Evolutionary conservation across 257 asterid species (phyloP).

Genomic region (Mentha longifolia): DNA sequence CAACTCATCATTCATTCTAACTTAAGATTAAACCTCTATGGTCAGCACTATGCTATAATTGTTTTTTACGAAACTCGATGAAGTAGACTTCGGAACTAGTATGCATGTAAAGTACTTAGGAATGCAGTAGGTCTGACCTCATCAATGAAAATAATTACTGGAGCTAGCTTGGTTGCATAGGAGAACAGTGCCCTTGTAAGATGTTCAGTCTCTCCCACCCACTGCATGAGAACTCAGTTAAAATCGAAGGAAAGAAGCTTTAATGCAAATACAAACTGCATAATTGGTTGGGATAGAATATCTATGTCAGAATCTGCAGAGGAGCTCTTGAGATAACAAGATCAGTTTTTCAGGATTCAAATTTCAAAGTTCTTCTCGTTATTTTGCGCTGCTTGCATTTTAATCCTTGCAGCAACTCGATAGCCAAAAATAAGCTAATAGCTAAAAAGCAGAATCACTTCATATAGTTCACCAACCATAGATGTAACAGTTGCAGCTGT

Average conservation of each 20-base stretch:
- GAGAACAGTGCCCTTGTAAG: conserved; percentile 3
- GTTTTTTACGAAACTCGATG: background rate
- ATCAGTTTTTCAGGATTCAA: no score
- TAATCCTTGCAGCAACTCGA: no score
- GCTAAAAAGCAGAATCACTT: conserved; percentile 16
- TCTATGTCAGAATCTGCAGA: no score
- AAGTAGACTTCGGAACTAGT: background rate
- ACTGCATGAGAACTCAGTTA: background rate
- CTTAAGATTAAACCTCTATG: no score
- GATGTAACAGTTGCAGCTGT: no score
- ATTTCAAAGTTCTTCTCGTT: no score
- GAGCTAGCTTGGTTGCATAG: background rate
- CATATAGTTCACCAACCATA: conserved; percentile 58
- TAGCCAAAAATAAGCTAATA: no score
- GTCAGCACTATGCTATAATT: no score
- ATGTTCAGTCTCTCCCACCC: background rate
- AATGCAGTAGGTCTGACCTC: conserved; percentile 25
- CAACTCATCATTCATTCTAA: background rate
- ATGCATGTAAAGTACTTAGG: background rate
- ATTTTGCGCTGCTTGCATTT: no score
- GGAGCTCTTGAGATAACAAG: no score
- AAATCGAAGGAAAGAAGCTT: conserved; percentile 40
- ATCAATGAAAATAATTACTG: background rate
- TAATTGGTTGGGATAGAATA: no score
- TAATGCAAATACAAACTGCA: no score